A percentile compares a stretch with the other conserved stretches of the same genome.
Conservation (phyloP, 306 rosid species). For the Inga oerstediana region DNA sequence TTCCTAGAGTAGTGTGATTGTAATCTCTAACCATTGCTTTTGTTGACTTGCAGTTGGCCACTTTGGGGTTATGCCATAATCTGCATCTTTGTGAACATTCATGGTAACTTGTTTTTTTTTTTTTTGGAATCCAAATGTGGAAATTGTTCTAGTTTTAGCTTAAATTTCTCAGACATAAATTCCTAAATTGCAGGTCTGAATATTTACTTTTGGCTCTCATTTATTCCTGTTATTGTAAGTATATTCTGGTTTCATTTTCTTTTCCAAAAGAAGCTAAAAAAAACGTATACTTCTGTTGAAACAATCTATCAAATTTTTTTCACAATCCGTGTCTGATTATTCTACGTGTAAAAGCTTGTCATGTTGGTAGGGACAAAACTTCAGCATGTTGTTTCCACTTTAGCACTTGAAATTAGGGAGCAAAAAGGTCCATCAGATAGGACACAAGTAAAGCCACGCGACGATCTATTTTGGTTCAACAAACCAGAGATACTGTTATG, state of each 20-base stretch:
- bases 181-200: slow-evolving; percentile 66
- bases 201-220: slow-evolving; percentile 96
- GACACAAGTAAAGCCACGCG: slow-evolving; percentile 86
- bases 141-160: slow-evolving; percentile 14
- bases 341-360: slow-evolving; percentile 68
- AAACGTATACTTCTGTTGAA: not conserved
- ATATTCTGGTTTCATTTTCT: slow-evolving; percentile 28
- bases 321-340: slow-evolving; percentile 28
- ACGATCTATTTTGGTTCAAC: slow-evolving; percentile 86
- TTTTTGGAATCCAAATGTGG: not conserved
- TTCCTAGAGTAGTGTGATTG: not conserved
- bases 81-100: slow-evolving; percentile 85
- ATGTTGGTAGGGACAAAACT: slow-evolving; percentile 96
- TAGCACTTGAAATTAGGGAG: slow-evolving; percentile 78
- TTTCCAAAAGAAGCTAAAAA: slow-evolving; percentile 19
- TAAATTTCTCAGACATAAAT: slow-evolving; percentile 32
- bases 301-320: not conserved
- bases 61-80: slow-evolving; percentile 93
- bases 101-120: slow-evolving; percentile 51
- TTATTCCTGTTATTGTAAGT: slow-evolving; percentile 93
- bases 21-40: slow-evolving; percentile 2
- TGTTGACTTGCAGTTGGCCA: slow-evolving; percentile 68
- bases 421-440: slow-evolving; percentile 63
- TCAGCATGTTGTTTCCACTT: slow-evolving; percentile 91
- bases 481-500: slow-evolving; percentile 75